phyloP scores from a whole-genome alignment of 202 grass and related monocot species.

The Zoysia matrella region DNA sequence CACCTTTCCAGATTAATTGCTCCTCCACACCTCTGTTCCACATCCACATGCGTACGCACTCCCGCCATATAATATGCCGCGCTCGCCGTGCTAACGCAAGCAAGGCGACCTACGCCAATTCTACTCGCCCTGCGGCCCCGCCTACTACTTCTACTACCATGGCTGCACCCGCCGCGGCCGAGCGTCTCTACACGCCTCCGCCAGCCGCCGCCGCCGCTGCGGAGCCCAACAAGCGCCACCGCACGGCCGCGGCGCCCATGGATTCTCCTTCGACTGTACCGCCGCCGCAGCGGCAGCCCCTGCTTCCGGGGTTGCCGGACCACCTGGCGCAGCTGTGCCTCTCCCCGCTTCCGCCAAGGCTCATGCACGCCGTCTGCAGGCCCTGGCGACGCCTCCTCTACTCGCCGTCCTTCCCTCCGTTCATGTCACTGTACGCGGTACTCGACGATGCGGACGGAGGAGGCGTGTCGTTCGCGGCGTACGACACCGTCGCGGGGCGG shows the following conservation, averaged over 20 bases:
- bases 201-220: background rate
- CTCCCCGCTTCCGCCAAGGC: conserved; percentile 40
- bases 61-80: conserved; percentile 16
- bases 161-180: conserved; percentile 45
- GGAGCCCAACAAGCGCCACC: conserved; percentile 30
- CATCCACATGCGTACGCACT: background rate
- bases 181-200: conserved; percentile 15
- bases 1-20: conserved; percentile 50
- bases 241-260: background rate
- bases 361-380: conserved; percentile 69
- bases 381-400: conserved; percentile 74
- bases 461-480: conserved; percentile 52
- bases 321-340: conserved; percentile 84
- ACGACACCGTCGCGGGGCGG: conserved; percentile 49
- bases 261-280: too few species aligned
- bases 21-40: too few species aligned
- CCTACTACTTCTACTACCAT: conserved; percentile 23
- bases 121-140: too few species aligned
- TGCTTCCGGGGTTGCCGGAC: conserved; percentile 82
- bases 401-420: conserved; percentile 67
- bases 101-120: background rate
- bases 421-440: conserved; percentile 63
- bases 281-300: conserved; percentile 5
- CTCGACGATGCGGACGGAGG: conserved; percentile 28
- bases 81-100: conserved; percentile 18